Conservation (phyloP, 148 eudicot genomes). For the Silene latifolia region DNA sequence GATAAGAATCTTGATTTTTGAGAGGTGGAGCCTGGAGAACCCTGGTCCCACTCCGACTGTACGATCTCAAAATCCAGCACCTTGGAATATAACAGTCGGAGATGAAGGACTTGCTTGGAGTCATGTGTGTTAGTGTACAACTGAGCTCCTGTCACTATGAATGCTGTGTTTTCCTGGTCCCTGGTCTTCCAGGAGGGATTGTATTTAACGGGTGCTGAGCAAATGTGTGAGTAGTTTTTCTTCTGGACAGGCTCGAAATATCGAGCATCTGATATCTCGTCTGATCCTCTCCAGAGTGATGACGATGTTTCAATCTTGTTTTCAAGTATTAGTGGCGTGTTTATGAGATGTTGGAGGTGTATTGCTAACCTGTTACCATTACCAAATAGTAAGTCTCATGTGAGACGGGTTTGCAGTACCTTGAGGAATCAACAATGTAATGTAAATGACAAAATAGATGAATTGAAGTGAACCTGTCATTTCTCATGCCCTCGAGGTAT, state of each 20-base stretch:
- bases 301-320: conserved; percentile 34
- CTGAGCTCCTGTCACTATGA: conserved; percentile 81
- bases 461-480: conserved; percentile 73
- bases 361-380: conserved; percentile 56
- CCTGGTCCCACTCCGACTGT: conserved; percentile 55
- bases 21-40: conserved; percentile 33
- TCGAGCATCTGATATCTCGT: conserved; percentile 41
- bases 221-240: conserved; percentile 61
- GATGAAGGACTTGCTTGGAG: conserved; percentile 52
- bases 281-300: conserved; percentile 59
- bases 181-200: conserved; percentile 40
- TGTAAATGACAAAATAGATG: neutral
- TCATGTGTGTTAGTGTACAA: conserved; percentile 49
- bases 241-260: conserved; percentile 60
- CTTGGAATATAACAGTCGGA: conserved; percentile 54
- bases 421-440: neutral
- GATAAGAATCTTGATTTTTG: conserved; percentile 48
- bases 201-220: conserved; percentile 59
- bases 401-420: too few relatives aligned
- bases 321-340: conserved; percentile 49
- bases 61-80: conserved; percentile 35
- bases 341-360: conserved; percentile 69
- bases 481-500: conserved; percentile 74
- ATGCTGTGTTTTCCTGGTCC: conserved; percentile 28
- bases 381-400: neutral